A percentile compares a stretch with the other conserved stretches of the same genome.
Evolutionary conservation across 2,329 filamentous ascomycete species (phyloP).

Genomic region (Microcyclospora tardicrescens): DNA sequence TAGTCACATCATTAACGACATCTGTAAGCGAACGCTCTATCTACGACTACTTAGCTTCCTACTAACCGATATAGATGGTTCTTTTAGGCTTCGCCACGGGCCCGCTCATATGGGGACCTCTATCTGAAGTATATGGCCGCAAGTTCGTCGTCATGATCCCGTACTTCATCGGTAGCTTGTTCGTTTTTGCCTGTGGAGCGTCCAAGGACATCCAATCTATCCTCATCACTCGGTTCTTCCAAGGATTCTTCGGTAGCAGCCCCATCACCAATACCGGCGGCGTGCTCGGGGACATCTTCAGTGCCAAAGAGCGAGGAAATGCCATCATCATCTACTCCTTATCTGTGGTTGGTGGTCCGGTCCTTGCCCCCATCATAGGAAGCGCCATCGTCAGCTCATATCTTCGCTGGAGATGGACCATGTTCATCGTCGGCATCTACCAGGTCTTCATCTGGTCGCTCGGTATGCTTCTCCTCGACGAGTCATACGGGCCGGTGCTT

Average conservation of each 20-base stretch:
- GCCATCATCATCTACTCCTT: conserved; percentile 4
- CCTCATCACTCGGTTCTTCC: conserved; percentile 42
- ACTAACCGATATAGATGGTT: conserved; percentile 1
- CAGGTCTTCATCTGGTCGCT: conserved; percentile 29
- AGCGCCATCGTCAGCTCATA: conserved; percentile 34
- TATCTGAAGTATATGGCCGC: conserved; percentile 46
- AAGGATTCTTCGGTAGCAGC: conserved; percentile 39
- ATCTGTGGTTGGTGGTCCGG: conserved; percentile 35
- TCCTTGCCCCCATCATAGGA: conserved; percentile 37
- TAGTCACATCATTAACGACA: too few species aligned
- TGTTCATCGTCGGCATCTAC: conserved; percentile 42
- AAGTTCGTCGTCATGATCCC: conserved; percentile 35
- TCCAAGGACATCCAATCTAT: conserved; percentile 43
- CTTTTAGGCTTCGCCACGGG: conserved; percentile 23
- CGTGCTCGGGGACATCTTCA: conserved; percentile 37
- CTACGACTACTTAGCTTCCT: neutral
- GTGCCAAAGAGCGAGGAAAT: conserved; percentile 30
- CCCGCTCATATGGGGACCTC: conserved; percentile 32
- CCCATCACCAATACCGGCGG: conserved; percentile 40
- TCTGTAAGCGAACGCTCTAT: neutral
- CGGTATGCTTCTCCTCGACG: conserved; percentile 35
- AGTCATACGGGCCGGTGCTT: conserved; percentile 39
- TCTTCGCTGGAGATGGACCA: conserved; percentile 47
- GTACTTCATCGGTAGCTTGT: conserved; percentile 36
- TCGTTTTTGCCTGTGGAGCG: conserved; percentile 43